These are phyloP conservation scores for Beauveria asiatica DNA, from an alignment of 2,329 filamentous ascomycete genomes.

Conservation along the genomic window DNA sequence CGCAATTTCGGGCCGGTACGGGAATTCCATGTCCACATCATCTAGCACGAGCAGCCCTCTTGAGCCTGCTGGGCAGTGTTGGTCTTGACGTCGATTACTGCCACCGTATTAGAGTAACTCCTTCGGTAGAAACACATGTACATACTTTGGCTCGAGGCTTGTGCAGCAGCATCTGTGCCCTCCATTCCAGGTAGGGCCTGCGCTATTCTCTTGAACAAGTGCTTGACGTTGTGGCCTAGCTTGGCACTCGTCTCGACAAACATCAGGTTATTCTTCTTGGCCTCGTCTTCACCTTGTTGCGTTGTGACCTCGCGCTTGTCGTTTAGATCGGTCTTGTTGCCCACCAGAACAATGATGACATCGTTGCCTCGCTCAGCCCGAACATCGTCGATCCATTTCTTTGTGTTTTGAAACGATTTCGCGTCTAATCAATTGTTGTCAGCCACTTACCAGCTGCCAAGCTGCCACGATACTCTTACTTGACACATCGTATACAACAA, in stretches of 20 bases:
- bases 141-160: constrained; percentile 69
- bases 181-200: constrained; percentile 98
- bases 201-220: constrained; percentile 93
- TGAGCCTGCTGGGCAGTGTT: constrained; percentile 61
- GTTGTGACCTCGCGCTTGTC: constrained; percentile 98
- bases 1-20: background rate
- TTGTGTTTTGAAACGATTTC: constrained; percentile 96
- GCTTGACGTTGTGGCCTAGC: constrained; percentile 96
- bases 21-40: background rate
- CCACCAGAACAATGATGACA: constrained; percentile 96
- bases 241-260: constrained; percentile 99
- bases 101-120: constrained; percentile 17
- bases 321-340: constrained; percentile 98
- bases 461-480: constrained; percentile 40
- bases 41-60: constrained; percentile 53
- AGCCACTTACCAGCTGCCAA: constrained; percentile 5
- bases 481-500: constrained; percentile 98
- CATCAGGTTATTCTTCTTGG: constrained; percentile 96
- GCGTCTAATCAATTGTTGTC: constrained; percentile 45
- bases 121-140: constrained; percentile 16
- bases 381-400: constrained; percentile 99
- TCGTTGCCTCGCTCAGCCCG: constrained; percentile 94
- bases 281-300: constrained; percentile 93
- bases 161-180: constrained; percentile 69
- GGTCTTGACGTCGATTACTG: constrained; percentile 92